A percentile compares a stretch with the other conserved stretches of the same genome.
These are phyloP conservation scores for Barnettozyma sucrosica DNA, from an alignment of 805 yeast genomes.

Conservation along the genomic window DNA sequence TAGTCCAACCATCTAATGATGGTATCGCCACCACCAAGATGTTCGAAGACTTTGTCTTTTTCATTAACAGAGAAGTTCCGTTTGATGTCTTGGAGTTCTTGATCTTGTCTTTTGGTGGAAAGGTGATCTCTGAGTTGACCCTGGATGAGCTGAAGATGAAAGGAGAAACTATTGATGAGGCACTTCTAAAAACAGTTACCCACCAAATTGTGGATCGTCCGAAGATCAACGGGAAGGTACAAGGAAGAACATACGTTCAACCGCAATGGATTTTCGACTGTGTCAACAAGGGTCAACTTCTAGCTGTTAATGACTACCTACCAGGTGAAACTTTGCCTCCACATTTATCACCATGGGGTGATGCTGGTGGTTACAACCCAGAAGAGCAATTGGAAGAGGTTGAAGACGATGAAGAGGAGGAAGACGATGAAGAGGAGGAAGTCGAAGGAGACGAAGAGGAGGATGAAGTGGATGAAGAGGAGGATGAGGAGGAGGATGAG, in stretches of 20 bases:
- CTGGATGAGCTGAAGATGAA: constrained; percentile 58
- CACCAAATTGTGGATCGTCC: constrained; percentile 97
- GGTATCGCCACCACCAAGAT: constrained; percentile 58
- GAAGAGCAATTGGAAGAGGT: constrained; percentile 40
- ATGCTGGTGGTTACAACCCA: constrained; percentile 86
- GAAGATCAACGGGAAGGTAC: constrained; percentile 62
- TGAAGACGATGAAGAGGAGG: constrained; percentile 39
- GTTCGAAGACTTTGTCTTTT: constrained; percentile 73
- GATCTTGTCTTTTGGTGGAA: constrained; percentile 82
- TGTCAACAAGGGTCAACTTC: constrained; percentile 67
- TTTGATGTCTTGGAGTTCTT: constrained; percentile 85
- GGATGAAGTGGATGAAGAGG: constrained; percentile 46
- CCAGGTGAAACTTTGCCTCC: constrained; percentile 97
- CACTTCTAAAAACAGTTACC: constrained; percentile 67
- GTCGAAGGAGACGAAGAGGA: constrained; percentile 48
- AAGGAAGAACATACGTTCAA: constrained; percentile 90
- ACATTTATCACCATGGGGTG: constrained; percentile 99
- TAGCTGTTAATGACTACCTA: constrained; percentile 76
- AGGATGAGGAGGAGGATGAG: constrained; percentile 50
- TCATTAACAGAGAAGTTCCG: constrained; percentile 92
- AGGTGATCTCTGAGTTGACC: constrained; percentile 78
- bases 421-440: constrained; percentile 44
- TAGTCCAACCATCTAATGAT: constrained; percentile 63
- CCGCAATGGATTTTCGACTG: constrained; percentile 98
- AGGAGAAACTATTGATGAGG: constrained; percentile 31